Percentiles rank a stretch among this genome's conserved stretches.
Conservation (phyloP, 1,139 yeast genomes). For the Blastobotrys serpentis region DNA sequence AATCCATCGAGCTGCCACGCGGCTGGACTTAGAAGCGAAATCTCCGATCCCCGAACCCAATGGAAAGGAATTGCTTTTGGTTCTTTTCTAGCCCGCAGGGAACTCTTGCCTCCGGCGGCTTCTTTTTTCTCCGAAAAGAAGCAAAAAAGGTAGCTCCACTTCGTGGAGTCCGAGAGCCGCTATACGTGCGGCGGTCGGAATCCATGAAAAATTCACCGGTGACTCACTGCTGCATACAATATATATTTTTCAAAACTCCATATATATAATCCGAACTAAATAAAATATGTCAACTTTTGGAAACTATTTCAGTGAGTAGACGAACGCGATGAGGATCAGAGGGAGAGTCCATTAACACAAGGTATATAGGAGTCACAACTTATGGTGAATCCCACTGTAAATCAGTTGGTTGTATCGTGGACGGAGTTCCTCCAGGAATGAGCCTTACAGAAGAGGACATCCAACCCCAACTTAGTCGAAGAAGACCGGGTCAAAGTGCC, state of each 20-base stretch:
- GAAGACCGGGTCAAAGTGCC: conserved; percentile 96
- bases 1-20: no score
- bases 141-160: neutral
- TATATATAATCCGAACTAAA: neutral
- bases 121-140: neutral
- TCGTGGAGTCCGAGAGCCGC: no score
- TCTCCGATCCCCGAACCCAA: no score
- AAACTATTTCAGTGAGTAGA: conserved; percentile 43
- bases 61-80: no score
- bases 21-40: no score
- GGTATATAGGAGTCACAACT: conserved; percentile 73
- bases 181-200: no score
- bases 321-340: neutral
- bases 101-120: no score
- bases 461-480: conserved; percentile 92
- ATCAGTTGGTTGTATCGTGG: conserved; percentile 98
- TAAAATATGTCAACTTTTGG: conserved; percentile 63
- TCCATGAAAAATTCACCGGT: no score
- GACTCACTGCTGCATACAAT: neutral
- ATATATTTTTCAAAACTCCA: neutral
- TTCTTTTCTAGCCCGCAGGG: no score
- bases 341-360: neutral
- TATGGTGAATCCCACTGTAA: conserved; percentile 98
- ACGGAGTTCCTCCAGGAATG: conserved; percentile 97
- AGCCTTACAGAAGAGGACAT: conserved; percentile 79